These are phyloP conservation scores for Silene conica DNA, from an alignment of 148 eudicot species.

Conservation along the genomic window DNA sequence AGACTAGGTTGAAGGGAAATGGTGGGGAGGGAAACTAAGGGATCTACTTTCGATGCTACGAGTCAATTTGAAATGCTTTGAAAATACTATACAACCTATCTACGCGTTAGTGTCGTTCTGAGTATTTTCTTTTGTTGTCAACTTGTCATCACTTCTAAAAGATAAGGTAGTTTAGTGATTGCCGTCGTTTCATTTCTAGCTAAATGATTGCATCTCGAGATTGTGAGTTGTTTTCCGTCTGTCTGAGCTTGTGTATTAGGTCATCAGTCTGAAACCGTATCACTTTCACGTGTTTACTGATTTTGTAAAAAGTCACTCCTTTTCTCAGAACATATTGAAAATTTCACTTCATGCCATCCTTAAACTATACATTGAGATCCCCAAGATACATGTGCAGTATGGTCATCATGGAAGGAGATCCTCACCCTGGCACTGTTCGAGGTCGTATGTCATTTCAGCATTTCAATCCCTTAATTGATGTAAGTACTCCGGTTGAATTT, in stretches of 20 bases:
- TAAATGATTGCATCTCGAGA: too few species aligned
- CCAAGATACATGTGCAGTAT: slow-evolving; percentile 39
- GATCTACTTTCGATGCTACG: background rate
- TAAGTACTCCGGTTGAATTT: slow-evolving; percentile 38
- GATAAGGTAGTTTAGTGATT: background rate
- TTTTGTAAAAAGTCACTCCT: too few species aligned
- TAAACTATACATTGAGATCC: background rate
- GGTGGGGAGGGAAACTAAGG: background rate
- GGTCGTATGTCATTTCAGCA: slow-evolving; percentile 92
- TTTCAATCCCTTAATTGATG: slow-evolving; percentile 89
- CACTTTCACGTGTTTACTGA: too few species aligned
- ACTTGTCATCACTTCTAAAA: background rate
- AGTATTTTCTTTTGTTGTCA: background rate
- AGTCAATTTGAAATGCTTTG: background rate
- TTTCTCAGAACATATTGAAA: background rate
- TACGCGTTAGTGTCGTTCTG: background rate
- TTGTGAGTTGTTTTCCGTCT: too few species aligned
- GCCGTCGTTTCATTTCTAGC: background rate
- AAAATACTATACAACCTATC: background rate
- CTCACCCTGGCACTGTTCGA: slow-evolving; percentile 62
- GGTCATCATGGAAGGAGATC: slow-evolving; percentile 93
- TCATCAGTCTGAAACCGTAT: too few species aligned
- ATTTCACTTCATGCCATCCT: background rate
- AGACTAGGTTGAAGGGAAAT: background rate
- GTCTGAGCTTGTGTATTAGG: too few species aligned